Evolutionary conservation across 768 basidiomycete genomes (phyloP).

Genomic region (Pleurotus salmoneostramineus): DNA sequence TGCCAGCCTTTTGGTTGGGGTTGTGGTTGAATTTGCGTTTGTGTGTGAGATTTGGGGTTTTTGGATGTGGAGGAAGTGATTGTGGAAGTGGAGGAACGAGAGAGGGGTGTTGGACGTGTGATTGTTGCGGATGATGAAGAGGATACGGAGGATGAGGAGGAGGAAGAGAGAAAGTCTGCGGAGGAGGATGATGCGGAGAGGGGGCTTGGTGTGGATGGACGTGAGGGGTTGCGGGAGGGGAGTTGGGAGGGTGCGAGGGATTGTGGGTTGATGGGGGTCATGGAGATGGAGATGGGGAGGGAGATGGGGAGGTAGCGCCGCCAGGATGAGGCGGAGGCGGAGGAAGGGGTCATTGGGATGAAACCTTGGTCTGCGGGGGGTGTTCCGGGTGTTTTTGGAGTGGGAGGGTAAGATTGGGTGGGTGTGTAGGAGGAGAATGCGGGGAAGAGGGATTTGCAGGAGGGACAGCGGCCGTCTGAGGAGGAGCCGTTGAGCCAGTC

Average conservation of each 20-base stretch:
- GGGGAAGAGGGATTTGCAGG: conserved; percentile 9
- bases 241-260: too few relatives aligned
- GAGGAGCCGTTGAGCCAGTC: conserved; percentile 16
- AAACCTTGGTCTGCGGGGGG: background rate
- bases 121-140: background rate
- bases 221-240: too few relatives aligned
- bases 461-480: conserved; percentile 16
- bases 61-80: background rate
- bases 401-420: background rate
- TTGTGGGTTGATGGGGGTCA: background rate
- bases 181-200: background rate
- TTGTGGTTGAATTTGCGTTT: background rate
- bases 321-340: background rate
- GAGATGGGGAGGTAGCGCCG: background rate
- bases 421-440: conserved; percentile 4
- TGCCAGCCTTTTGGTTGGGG: background rate
- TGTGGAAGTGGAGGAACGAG: background rate
- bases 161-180: background rate
- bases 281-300: background rate
- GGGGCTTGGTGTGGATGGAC: background rate
- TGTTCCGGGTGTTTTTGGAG: background rate
- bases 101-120: background rate
- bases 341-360: background rate
- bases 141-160: background rate
- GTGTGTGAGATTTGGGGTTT: background rate